Conservation (phyloP, 2,329 filamentous ascomycete genomes). For the Alternaria sp. region DNA sequence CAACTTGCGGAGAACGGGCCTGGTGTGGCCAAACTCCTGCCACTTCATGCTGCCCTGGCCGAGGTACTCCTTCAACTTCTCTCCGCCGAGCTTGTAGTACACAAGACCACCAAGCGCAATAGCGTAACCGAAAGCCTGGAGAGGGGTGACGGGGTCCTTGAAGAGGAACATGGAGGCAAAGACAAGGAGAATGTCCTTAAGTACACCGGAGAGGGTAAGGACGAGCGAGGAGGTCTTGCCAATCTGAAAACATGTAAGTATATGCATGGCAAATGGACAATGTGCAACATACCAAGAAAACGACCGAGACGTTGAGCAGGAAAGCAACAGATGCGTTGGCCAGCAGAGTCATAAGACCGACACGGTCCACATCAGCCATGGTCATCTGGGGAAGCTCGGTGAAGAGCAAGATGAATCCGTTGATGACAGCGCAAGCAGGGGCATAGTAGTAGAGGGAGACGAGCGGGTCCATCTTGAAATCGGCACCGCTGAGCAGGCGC, state of each 20-base stretch:
- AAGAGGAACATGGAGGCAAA: conserved; percentile 82
- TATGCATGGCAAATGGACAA: conserved; percentile 24
- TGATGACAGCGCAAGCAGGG: conserved; percentile 84
- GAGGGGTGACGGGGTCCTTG: conserved; percentile 75
- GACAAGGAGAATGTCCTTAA: conserved; percentile 88
- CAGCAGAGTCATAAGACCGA: conserved; percentile 77
- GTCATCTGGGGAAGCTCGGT: conserved; percentile 76
- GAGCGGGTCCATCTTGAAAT: conserved; percentile 92
- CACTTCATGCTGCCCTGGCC: conserved; percentile 77
- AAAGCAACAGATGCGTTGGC: conserved; percentile 82
- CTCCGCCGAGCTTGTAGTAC: conserved; percentile 86
- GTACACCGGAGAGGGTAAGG: conserved; percentile 85
- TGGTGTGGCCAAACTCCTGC: conserved; percentile 83
- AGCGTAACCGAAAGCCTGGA: conserved; percentile 85
- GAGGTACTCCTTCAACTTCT: conserved; percentile 83
- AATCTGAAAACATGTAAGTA: conserved; percentile 64
- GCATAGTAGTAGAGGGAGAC: conserved; percentile 93
- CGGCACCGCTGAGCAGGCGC: conserved; percentile 79
- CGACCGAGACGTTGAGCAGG: conserved; percentile 83
- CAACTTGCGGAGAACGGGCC: conserved; percentile 80
- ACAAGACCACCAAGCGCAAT: conserved; percentile 81
- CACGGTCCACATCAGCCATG: conserved; percentile 75
- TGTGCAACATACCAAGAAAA: conserved; percentile 74
- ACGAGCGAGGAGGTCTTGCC: conserved; percentile 88
- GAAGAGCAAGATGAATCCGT: conserved; percentile 75